Percentiles rank a stretch among this genome's conserved stretches.
Conservation (phyloP, 306 rosid genomes). For the Urtica urens region DNA sequence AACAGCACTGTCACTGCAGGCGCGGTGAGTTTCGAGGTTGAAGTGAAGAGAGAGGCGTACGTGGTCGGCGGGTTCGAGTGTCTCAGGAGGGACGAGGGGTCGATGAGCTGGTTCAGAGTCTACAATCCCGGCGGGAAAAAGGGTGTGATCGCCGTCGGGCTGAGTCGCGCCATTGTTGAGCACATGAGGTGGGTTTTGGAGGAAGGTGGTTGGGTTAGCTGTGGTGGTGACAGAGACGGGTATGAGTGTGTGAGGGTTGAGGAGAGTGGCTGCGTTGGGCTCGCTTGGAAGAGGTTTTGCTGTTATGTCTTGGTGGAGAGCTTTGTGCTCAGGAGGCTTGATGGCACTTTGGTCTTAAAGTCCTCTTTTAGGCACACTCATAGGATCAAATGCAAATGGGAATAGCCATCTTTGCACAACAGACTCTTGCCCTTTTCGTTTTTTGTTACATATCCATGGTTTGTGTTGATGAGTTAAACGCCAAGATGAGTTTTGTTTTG, state of each 20-base stretch:
- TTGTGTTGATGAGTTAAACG: too few species aligned
- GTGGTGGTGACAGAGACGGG: conserved; percentile 37
- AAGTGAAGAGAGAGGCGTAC: conserved; percentile 50
- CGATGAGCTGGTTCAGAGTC: conserved; percentile 51
- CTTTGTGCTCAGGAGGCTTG: conserved; percentile 44
- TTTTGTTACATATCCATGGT: too few species aligned
- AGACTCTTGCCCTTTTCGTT: too few species aligned
- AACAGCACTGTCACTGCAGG: conserved; percentile 16
- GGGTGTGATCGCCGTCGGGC: conserved; percentile 31
- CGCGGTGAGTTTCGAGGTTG: conserved; percentile 31
- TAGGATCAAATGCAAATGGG: conserved; percentile 43
- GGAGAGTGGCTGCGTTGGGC: conserved; percentile 36
- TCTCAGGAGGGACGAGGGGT: conserved; percentile 36
- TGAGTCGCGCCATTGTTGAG: conserved; percentile 50
- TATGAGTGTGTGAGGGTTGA: conserved; percentile 33
- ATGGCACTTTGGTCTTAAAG: conserved; percentile 40
- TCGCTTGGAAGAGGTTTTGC: conserved; percentile 41
- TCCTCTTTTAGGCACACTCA: conserved; percentile 51
- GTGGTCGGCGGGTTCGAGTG: conserved; percentile 39
- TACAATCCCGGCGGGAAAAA: conserved; percentile 22
- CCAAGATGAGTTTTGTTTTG: too few species aligned
- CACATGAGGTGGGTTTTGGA: conserved; percentile 65
- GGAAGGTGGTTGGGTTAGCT: conserved; percentile 59
- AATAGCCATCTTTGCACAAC: too few species aligned
- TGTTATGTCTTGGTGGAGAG: conserved; percentile 63